A percentile compares a stretch with the other conserved stretches of the same genome.
These are phyloP conservation scores for Dalbergia oliveri DNA, from an alignment of 306 rosid genomes.

Conservation along the genomic window DNA sequence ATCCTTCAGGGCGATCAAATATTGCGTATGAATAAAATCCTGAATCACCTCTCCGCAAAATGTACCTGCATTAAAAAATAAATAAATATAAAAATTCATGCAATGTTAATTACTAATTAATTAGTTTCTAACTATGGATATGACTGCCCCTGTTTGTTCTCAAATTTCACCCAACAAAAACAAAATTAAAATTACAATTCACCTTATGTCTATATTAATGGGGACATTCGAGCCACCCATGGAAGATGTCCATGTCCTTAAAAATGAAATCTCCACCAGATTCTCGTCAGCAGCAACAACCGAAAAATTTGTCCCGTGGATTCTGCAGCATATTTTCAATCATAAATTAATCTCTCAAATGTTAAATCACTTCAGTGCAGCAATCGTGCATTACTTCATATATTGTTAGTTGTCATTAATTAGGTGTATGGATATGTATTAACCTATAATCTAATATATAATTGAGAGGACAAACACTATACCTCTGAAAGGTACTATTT, in stretches of 20 bases:
- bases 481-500: constrained; percentile 50
- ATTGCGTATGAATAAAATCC: constrained; percentile 78
- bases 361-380: neutral
- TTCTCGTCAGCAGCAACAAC: constrained; percentile 49
- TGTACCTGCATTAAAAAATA: constrained; percentile 56
- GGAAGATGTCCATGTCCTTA: constrained; percentile 60
- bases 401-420: neutral
- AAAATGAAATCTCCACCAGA: constrained; percentile 74
- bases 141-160: neutral
- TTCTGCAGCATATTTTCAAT: constrained; percentile 52
- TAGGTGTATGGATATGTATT: neutral
- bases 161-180: neutral
- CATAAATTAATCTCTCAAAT: neutral
- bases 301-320: constrained; percentile 56
- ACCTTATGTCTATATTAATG: constrained; percentile 82
- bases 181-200: neutral
- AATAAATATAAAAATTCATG: too few relatives aligned
- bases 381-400: neutral
- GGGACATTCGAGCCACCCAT: constrained; percentile 49
- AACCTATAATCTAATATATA: neutral
- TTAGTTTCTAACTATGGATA: neutral
- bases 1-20: constrained; percentile 69
- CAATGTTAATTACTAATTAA: neutral
- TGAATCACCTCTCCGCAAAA: constrained; percentile 63
- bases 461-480: constrained; percentile 2